Evolutionary conservation across 2,329 filamentous ascomycete species (phyloP), one percentile per base, ranked within the genome.

Genomic region (Fusarium oxysporum): DNA sequence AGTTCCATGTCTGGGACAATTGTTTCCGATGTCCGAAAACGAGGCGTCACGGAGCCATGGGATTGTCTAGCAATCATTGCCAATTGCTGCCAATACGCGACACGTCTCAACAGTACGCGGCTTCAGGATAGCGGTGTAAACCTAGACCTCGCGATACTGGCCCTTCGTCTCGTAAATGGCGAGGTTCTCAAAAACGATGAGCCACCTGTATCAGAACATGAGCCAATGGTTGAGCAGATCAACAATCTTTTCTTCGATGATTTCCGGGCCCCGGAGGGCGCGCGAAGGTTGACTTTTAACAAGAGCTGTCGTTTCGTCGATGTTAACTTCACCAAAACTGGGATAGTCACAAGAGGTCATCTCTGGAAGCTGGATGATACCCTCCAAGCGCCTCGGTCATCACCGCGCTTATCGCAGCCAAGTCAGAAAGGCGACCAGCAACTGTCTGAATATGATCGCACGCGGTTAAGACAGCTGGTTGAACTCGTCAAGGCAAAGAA

Each of bases 181-280:
- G 78, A 81, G 58, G 78, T 82, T 21, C 68, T 82, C 2, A 37
- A 82, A 75, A 59, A 86, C 80, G 61, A 71, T 17, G 51, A 71
- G 17, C 28, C 45, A 1, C 21, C 25, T 3, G 5, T 40, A 16
- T 45, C 44, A 6, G 9, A 38, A 8, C 14, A 50, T 11, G 50
- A 50, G 21, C 50, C 72, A 8, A 13, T 62, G 17, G 14, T 76
- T 47, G 60, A 67, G 17, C 66, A 57, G 23, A 57, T 75, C 8
- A 63, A 72, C 3, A 21, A 10, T n/a, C 38, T 70, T 1, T 71
- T 78, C 17, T 79, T 78, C 12, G 62, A 69, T 14, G 41, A 43
- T 21, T 78, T 78, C 6, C 45, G 33, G 10, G 68, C 75, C 3
- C 78, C 77, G 0, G 12, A 43, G 1, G 64, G 74, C 0, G 59